A percentile compares a stretch with the other conserved stretches of the same genome.
Conservation (phyloP, 1,139 yeast genomes). For the Taiozyma sp. region DNA sequence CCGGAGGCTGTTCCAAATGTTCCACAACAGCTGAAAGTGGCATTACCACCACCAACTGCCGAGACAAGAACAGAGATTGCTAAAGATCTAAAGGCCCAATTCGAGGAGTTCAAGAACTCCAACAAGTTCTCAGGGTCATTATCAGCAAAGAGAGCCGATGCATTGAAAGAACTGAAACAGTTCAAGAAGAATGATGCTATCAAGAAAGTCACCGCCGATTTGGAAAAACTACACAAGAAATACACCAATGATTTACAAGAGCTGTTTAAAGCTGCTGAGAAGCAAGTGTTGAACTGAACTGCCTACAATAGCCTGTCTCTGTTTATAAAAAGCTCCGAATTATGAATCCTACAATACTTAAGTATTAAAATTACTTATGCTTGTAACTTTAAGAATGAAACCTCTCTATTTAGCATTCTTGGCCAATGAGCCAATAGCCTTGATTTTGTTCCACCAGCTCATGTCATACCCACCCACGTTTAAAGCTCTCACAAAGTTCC, state of each 20-base stretch:
- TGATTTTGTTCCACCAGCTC: constrained; percentile 61
- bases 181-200: constrained; percentile 53
- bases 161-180: constrained; percentile 51
- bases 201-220: constrained; percentile 45
- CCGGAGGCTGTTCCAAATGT: constrained; percentile 73
- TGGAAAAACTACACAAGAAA: constrained; percentile 64
- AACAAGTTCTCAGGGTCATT: constrained; percentile 43
- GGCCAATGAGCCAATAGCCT: constrained; percentile 47
- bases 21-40: constrained; percentile 66
- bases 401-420: constrained; percentile 24
- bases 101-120: constrained; percentile 60
- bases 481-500: constrained; percentile 79
- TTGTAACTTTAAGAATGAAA: not conserved
- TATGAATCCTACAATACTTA: not conserved
- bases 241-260: constrained; percentile 54
- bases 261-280: constrained; percentile 55
- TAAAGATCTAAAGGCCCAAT: constrained; percentile 55
- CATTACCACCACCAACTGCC: constrained; percentile 69
- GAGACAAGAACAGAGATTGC: constrained; percentile 57
- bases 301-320: not conserved
- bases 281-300: constrained; percentile 27
- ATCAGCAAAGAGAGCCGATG: constrained; percentile 55
- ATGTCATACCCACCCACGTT: constrained; percentile 82
- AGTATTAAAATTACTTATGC: not conserved
- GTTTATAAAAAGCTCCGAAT: not conserved